Base-by-base conservation (phyloP, 2,329 filamentous ascomycete genomes). In the Zymoseptoria ardabiliae region DNA sequence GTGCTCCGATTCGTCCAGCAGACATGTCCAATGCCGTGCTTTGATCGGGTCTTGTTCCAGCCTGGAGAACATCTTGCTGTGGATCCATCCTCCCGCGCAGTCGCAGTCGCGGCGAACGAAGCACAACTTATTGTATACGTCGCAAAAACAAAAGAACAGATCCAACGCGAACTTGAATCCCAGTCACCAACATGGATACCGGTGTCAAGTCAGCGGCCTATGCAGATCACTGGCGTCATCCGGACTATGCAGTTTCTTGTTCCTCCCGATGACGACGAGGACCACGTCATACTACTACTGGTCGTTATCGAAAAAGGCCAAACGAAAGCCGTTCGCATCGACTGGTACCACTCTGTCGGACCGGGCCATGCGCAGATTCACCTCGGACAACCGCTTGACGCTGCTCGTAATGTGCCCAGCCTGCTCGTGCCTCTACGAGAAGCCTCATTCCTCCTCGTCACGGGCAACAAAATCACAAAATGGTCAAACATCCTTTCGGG, bases 201-300 rank as follows among this genome's bases (percentile, higher is more conserved):
- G 1, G 81, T 96, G 58, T 79, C 79, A 55, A 75, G 79, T 62
- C 81, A 83, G 73, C 68, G 74, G 48, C 66, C 69, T 2, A 60
- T 75, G 25, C 58, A 68, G 9, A 77, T 91, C 7, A 82, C 85
- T 7, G 91, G 90, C 0, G 79, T 86, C n/a, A 90, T 97, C 58
- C 80, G 93, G 67, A 89, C 90, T 66, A 86, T 97, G 79, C 88
- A 91, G 21, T 99, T 97, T 64, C 79, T 99, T 2, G 85, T 88
- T 60, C 89, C 91, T 7, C 80, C 81, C 9, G 74, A 81, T 0
- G 81, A 84, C 56, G 86, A 92, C 50, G 80, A 84, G 9, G 79
- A 86, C 57, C 85, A 86, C 66, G 83, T 95, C 50, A 86, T 95
- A n/a, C 79, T 97, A 3, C 77, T 96, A 10, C 76, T 96, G 21